Conservation (phyloP, 345 rosid species). For the Citrus glauca region DNA sequence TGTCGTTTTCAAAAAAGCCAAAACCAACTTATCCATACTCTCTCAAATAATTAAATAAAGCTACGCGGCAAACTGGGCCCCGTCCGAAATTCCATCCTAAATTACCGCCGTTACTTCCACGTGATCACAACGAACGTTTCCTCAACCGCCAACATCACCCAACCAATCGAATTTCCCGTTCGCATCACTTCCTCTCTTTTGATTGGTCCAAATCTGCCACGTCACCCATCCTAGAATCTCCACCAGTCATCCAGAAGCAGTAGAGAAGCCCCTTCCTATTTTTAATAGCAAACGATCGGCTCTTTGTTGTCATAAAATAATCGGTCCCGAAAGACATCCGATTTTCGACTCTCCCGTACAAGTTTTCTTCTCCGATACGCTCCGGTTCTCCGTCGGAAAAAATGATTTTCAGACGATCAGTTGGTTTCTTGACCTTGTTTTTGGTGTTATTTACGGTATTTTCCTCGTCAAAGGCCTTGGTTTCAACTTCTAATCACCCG, state of each 20-base stretch:
- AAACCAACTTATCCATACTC: too few relatives aligned
- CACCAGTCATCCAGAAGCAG: constrained; percentile 10
- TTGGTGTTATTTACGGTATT: constrained; percentile 31
- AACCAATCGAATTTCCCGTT: constrained; percentile 18
- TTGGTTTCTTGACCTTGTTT: constrained; percentile 21
- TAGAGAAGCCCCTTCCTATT: constrained; percentile 5
- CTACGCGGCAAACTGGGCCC: neutral
- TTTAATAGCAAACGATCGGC: too few relatives aligned
- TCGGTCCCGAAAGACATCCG: neutral
- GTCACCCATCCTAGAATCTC: constrained; percentile 35
- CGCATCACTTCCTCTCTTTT: constrained; percentile 36
- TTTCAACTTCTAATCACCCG: constrained; percentile 38
- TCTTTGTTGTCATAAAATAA: neutral
- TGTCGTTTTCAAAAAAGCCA: too few relatives aligned
- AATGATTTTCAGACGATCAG: constrained; percentile 21
- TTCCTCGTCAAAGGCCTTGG: constrained; percentile 33
- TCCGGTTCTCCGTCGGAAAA: neutral
- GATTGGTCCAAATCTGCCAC: constrained; percentile 45
- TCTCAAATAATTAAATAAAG: too few relatives aligned
- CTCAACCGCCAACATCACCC: neutral
- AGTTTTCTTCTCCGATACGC: neutral
- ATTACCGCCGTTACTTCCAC: neutral
- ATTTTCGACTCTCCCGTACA: neutral
- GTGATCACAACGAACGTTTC: neutral
- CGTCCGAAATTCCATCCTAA: neutral